These are phyloP conservation scores for Citrus maxima DNA, from an alignment of 345 rosid species.

Conservation along the genomic window DNA sequence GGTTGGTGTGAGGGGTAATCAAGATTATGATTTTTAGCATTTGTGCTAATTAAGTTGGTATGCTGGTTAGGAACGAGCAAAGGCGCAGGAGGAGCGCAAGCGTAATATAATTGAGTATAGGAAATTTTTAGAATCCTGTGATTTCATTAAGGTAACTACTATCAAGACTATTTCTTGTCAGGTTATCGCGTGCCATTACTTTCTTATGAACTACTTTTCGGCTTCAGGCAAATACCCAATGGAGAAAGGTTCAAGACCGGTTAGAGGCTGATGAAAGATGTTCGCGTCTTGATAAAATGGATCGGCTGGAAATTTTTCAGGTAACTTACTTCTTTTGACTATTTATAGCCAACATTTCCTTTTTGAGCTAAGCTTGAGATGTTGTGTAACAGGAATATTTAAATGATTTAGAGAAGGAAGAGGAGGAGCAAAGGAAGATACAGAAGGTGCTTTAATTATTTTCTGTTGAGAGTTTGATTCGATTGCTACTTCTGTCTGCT, in stretches of 20 bases:
- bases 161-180: neutral
- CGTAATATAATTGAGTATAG: slow-evolving; percentile 65
- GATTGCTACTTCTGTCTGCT: neutral
- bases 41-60: slow-evolving; percentile 16
- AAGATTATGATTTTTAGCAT: neutral
- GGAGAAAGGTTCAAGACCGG: slow-evolving; percentile 96
- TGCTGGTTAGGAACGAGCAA: slow-evolving; percentile 63
- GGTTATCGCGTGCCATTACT: slow-evolving; percentile 4
- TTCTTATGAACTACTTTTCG: slow-evolving; percentile 14
- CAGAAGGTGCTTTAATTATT: slow-evolving; percentile 57
- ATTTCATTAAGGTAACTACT: slow-evolving; percentile 75
- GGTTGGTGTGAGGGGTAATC: neutral
- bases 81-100: slow-evolving; percentile 75
- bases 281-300: slow-evolving; percentile 81
- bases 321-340: slow-evolving; percentile 29
- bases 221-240: slow-evolving; percentile 79
- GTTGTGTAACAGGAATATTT: slow-evolving; percentile 66
- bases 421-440: slow-evolving; percentile 87
- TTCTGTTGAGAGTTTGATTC: neutral
- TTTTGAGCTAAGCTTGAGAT: slow-evolving; percentile 27
- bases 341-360: neutral
- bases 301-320: slow-evolving; percentile 89
- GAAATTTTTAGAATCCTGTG: slow-evolving; percentile 78
- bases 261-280: slow-evolving; percentile 94
- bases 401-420: slow-evolving; percentile 81